Conservation (phyloP, 2,329 filamentous ascomycete genomes). For the Pleoardoris graminearum region DNA sequence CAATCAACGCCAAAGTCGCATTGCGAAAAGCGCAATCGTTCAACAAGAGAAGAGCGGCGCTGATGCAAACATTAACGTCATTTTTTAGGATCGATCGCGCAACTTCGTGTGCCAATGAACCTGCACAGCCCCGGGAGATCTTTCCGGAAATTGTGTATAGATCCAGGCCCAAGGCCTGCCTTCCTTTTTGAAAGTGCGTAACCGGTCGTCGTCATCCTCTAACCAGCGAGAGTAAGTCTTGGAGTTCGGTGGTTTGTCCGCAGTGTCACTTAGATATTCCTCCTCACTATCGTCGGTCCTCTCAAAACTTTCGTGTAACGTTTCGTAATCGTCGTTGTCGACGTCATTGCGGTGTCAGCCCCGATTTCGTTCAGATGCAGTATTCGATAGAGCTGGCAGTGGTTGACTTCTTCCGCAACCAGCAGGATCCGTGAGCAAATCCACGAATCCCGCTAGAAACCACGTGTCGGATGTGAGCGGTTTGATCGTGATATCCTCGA, state of each 20-base stretch:
- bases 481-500: slow-evolving; percentile 3
- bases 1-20: not conserved
- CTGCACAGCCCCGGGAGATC: slow-evolving; percentile 11
- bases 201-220: slow-evolving; percentile 9
- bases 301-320: not conserved
- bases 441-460: slow-evolving; percentile 3
- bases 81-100: slow-evolving; percentile 1
- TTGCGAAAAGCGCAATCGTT: not conserved
- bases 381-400: not conserved
- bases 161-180: slow-evolving; percentile 14
- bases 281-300: not conserved
- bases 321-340: slow-evolving; percentile 7
- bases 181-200: slow-evolving; percentile 11
- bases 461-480: slow-evolving; percentile 5
- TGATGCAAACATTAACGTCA: not conserved
- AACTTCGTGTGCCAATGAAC: slow-evolving; percentile 14
- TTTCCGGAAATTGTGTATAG: slow-evolving; percentile 10
- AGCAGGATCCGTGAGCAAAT: not conserved
- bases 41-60: not conserved
- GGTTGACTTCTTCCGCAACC: slow-evolving; percentile 4
- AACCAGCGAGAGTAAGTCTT: slow-evolving; percentile 8
- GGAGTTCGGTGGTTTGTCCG: slow-evolving; percentile 8
- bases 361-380: not conserved
- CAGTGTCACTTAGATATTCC: slow-evolving; percentile 6
- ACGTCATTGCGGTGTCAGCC: too few relatives aligned